Base-by-base conservation (phyloP, 257 asterid genomes). In the Solanum clarkiae region DNA sequence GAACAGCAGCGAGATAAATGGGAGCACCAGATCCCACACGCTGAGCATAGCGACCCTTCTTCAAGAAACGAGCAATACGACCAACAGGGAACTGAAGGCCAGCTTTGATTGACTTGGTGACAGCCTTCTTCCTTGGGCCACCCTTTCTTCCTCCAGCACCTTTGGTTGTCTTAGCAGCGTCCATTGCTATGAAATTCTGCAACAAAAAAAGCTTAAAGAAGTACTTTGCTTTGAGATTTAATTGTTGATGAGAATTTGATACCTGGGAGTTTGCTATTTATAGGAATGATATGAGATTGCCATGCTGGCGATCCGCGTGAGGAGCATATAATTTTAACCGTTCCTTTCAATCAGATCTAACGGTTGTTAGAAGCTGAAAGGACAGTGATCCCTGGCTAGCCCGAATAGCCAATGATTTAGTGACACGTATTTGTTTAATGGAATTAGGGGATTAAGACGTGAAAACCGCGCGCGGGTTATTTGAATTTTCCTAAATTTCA, bases 71-170 rank as follows among this genome's bases (percentile, higher is more conserved):
- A 4, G 91, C 92, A 55, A 91, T 88, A 17, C 93, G 91, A 20
- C 93, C 91, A 5, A 91, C 93, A 0, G 93, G 93, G 29, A 91
- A 91, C 84, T 91, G 93, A 66, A 91, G 93, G 0, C 93, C 93
- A 14, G 92, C 93, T 83, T 88, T 91, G 51, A 89, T 85, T 9
- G 93, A 89, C 51, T 90, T 90, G 5, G 90, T 85, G 1, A 90
- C 81, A 1, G 93, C 10, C 84, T 89, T 90, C 87, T 90, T 90
- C 82, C 90, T 70, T n/a, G 82, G 87, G 80, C 91, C 91, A 86
- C 89, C 90, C 75, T 80, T 49, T 57, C 93, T 80, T 8, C 93
- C 91, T 4, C 88, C 90, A n/a, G 90, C 69, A 79, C 88, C 89
- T 36, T 81, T 86, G 45, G 83, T 42, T 17, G 82, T 57, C 83